Base-by-base conservation (phyloP, 345 rosid genomes). In the Camelina laxa region DNA sequence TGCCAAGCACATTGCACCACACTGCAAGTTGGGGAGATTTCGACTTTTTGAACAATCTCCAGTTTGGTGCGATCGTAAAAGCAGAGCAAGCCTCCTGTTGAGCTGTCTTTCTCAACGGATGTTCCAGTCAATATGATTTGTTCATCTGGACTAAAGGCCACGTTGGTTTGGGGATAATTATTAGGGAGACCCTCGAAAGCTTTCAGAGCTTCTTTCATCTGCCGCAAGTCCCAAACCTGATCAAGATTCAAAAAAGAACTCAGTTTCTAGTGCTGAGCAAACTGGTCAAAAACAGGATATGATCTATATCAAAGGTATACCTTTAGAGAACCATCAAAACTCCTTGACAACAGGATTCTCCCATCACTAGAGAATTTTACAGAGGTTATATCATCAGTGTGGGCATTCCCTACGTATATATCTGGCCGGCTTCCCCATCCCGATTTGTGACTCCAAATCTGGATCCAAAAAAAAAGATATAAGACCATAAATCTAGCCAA, bases 391-490 rank as follows among this genome's bases (percentile, higher is more conserved):
- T 95, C 99, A 78, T 95, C 99, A 54, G 89, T 84, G 80, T 95
- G 99, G 70, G 86, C 89, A 68, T 89, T 89, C 67, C 88, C 96
- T 53, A 90, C 83, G 48, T 85, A 77, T 67, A 90, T 68, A 76
- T 95, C 97, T 0, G 99, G 99, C 81, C 99, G 83, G 83, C 97
- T 95, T 81, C 97, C 99, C 98, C 99, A 95, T 75, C 98, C 99
- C 0, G 97, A 92, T 83, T 95, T 90, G 62, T 89, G 91, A 80
- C 85, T 92, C 99, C 98, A 95, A 65, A 90, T 65, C 99, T 94
- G 82, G 56, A 68, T 61, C 41, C 54, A 74, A 7, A 60, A 60
- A 33, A n/a, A 59, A 42, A 33, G 7, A 4, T 47, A 47, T 53
- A 54, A 69, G 51, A 22, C 36, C 16, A n/a, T 31, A 44, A 12